Base-by-base conservation (phyloP, 352 stramenopile genomes). In the Pythium phragmitis region DNA sequence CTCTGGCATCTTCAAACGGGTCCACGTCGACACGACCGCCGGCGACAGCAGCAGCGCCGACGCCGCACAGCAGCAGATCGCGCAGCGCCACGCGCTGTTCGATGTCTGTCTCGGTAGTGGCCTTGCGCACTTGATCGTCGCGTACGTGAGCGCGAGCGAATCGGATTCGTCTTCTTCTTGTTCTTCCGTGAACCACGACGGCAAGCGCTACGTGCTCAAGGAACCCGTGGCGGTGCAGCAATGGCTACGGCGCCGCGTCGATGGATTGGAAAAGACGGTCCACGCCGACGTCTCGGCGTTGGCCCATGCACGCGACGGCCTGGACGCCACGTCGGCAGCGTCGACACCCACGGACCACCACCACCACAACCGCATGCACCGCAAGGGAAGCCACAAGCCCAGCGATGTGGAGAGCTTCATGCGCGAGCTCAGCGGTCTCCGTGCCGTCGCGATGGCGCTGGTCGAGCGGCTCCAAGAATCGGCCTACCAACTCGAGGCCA, bases 191-290 rank as follows among this genome's bases (percentile, higher is more conserved):
- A 6, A 42, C 13, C 51, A 50, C 7, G 58, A 48, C 17, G 57
- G 65, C 43, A 75, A 82, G 54, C 76, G 73, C 36, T 92, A 92
- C 59, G 81, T 91, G 56, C 63, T 94, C 9, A 89, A 88, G 50
- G 85, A 94, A 36, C 85, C 85, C 21, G 89, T 94, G 42, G 85
- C 85, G 48, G 81, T 92, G 53, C 82, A 92, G 51, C 85, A 94
- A 65, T 94, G 85, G 85, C 72, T 74, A 16, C 78, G 80, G 8
- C 80, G 73, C 7, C 76, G 73, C 53, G 69, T 94, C 0, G 80
- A 90, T 26, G 47, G 42, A 6, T 67, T 88, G 30, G 81, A 94
- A 54, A 79, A 77, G 30, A 56, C 48, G 21, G 70, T 89, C 42
- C 83, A 88, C 46, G 73, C 37, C 16, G 69, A 72, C 11, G 53